Conservation (phyloP, 371 early-diverging fungal species). For the Chytridium lagenaria region DNA sequence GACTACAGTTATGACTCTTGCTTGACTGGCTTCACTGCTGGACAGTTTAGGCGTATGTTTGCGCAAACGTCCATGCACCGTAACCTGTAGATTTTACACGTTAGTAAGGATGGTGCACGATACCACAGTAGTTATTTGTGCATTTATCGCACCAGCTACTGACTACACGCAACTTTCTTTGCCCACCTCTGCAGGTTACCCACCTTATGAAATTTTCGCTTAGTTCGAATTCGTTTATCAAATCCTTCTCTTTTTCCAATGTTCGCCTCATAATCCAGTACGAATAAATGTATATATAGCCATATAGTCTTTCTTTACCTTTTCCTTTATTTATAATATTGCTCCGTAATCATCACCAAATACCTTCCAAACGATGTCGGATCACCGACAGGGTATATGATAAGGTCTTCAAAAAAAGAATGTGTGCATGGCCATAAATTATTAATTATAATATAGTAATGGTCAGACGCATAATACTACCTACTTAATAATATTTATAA, state of each 20-base stretch:
- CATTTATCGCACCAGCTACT: background rate
- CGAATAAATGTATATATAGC: too few relatives aligned
- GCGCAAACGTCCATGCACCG: constrained; percentile 16
- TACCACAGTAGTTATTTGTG: background rate
- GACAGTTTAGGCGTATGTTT: constrained; percentile 16
- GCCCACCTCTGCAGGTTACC: background rate
- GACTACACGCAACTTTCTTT: background rate
- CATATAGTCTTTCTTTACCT: too few relatives aligned
- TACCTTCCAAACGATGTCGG: too few relatives aligned
- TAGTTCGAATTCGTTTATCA: background rate
- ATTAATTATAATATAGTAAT: too few relatives aligned
- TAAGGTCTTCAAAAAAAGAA: too few relatives aligned
- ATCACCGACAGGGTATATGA: too few relatives aligned
- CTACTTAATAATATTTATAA: too few relatives aligned
- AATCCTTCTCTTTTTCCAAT: background rate
- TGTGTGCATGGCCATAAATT: too few relatives aligned
- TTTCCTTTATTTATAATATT: too few relatives aligned
- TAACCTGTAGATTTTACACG: background rate
- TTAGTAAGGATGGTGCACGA: too few relatives aligned
- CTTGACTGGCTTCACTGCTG: constrained; percentile 19
- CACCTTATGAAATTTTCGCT: background rate
- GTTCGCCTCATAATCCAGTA: background rate
- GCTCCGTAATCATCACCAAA: too few relatives aligned
- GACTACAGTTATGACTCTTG: constrained; percentile 23
- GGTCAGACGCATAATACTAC: too few relatives aligned